These are phyloP conservation scores for Panellus pusillus DNA, from an alignment of 768 basidiomycete genomes.

Conservation along the genomic window DNA sequence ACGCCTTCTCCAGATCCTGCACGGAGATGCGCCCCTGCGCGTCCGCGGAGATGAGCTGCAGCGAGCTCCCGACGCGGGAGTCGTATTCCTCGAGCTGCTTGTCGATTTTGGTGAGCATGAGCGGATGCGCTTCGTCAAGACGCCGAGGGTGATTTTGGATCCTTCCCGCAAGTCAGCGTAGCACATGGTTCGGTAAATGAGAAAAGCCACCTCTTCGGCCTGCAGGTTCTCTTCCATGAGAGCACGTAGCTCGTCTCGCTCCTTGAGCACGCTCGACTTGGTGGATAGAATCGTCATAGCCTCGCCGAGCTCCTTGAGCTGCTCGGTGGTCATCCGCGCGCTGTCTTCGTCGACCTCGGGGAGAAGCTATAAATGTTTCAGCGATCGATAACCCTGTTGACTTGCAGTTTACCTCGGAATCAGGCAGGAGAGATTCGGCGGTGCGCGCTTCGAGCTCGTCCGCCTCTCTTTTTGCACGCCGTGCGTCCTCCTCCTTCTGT, in stretches of 20 bases:
- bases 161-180: slow-evolving; percentile 36
- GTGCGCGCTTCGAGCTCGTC: slow-evolving; percentile 77
- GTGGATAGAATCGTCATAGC: slow-evolving; percentile 89
- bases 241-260: slow-evolving; percentile 85
- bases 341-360: slow-evolving; percentile 66
- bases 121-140: slow-evolving; percentile 94
- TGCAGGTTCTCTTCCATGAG: slow-evolving; percentile 95
- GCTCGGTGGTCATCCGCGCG: slow-evolving; percentile 97
- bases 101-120: slow-evolving; percentile 97
- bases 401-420: slow-evolving; percentile 66
- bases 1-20: slow-evolving; percentile 85
- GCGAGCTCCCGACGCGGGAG: slow-evolving; percentile 75
- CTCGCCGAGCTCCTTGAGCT: slow-evolving; percentile 90
- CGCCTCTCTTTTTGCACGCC: slow-evolving; percentile 78
- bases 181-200: slow-evolving; percentile 3
- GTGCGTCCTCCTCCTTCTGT: slow-evolving; percentile 90
- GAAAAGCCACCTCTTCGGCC: slow-evolving; percentile 66
- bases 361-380: slow-evolving; percentile 45
- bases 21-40: slow-evolving; percentile 88
- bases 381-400: neutral
- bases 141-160: slow-evolving; percentile 78
- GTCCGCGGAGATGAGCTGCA: slow-evolving; percentile 85
- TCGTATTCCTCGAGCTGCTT: slow-evolving; percentile 91
- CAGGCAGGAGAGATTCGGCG: slow-evolving; percentile 82
- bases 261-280: slow-evolving; percentile 93